Conservation (phyloP, 176 grass and related monocot species). For the Pharus latifolius region DNA sequence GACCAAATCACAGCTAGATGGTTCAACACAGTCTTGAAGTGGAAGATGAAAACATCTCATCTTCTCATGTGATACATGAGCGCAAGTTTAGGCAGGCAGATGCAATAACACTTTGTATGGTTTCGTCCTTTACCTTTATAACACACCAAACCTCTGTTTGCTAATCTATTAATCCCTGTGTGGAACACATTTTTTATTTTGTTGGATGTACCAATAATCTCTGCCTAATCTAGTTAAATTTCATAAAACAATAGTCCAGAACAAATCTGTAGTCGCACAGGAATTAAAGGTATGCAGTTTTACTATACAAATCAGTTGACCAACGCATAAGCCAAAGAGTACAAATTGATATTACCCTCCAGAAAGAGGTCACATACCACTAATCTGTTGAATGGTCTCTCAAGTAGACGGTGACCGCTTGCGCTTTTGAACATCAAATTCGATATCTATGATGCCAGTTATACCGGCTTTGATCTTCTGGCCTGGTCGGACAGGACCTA, state of each 20-base stretch:
- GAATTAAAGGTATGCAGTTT: not conserved
- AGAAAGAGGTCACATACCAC: not conserved
- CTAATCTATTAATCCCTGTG: not conserved
- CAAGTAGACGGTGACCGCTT: slow-evolving; percentile 25
- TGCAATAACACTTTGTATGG: not conserved
- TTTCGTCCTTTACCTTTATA: not conserved
- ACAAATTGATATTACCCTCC: not conserved
- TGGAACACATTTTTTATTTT: not conserved
- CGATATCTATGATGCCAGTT: slow-evolving; percentile 75
- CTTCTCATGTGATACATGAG: not conserved
- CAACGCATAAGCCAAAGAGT: not conserved
- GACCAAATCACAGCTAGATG: not conserved
- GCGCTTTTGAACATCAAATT: slow-evolving; percentile 88
- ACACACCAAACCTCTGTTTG: not conserved
- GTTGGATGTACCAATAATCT: not conserved
- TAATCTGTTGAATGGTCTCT: slow-evolving; percentile 8
- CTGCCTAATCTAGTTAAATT: not conserved
- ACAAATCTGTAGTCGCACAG: not conserved
- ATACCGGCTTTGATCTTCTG: slow-evolving; percentile 95
- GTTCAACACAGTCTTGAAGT: not conserved
- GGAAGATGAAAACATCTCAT: not conserved
- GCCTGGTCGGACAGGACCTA: slow-evolving; percentile 67
- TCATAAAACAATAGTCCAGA: not conserved
- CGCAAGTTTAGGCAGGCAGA: not conserved
- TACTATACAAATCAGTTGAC: not conserved